phyloP scores from a whole-genome alignment of 306 rosid genomes.

The Quillaja saponaria region DNA sequence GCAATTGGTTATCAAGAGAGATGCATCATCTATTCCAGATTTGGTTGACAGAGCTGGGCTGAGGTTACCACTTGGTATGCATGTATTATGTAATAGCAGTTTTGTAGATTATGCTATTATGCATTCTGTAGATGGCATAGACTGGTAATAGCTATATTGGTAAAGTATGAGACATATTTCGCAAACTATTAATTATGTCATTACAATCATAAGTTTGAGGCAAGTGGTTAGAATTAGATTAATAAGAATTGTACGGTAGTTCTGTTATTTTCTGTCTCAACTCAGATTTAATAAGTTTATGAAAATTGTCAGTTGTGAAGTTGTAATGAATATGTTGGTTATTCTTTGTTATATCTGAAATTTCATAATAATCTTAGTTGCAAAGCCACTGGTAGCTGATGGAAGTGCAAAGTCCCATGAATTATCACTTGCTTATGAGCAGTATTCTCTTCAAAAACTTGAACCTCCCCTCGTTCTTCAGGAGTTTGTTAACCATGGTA shows the following conservation, averaged over 20 bases:
- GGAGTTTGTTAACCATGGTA: slow-evolving; percentile 93
- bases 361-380: slow-evolving; percentile 57
- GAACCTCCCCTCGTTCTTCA: slow-evolving; percentile 93
- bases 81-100: slow-evolving; percentile 33
- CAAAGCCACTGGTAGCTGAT: slow-evolving; percentile 90
- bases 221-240: slow-evolving; percentile 29
- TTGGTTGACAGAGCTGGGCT: slow-evolving; percentile 66
- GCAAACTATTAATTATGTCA: too few relatives aligned
- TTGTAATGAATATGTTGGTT: slow-evolving; percentile 13
- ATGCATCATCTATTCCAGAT: slow-evolving; percentile 76
- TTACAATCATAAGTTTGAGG: slow-evolving; percentile 33
- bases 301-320: not conserved
- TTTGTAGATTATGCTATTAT: slow-evolving; percentile 31
- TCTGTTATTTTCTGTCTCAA: slow-evolving; percentile 19
- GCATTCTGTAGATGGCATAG: too few relatives aligned
- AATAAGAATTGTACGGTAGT: slow-evolving; percentile 31
- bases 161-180: too few relatives aligned
- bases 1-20: slow-evolving; percentile 85
- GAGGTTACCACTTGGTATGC: slow-evolving; percentile 79
- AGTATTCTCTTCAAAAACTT: slow-evolving; percentile 72
- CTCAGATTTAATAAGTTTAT: slow-evolving; percentile 5
- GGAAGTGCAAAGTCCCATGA: slow-evolving; percentile 90
- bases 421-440: slow-evolving; percentile 83
- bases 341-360: slow-evolving; percentile 15
- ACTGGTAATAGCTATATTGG: too few relatives aligned